These are phyloP conservation scores for Sporothrix variecibatus DNA, from an alignment of 2,329 filamentous ascomycete species.

Conservation along the genomic window DNA sequence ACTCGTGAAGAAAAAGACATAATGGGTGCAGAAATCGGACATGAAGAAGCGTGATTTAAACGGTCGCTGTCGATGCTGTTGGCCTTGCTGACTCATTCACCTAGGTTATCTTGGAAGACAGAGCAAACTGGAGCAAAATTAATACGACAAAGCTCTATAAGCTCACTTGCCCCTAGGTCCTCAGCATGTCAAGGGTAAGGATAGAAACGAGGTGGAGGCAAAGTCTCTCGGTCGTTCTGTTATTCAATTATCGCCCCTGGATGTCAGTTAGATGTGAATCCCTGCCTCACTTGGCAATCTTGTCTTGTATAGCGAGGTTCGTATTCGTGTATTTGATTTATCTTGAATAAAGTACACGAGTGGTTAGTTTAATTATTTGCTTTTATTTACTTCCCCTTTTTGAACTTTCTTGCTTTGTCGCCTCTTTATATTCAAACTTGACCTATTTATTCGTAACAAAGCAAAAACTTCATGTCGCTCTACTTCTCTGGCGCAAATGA, in stretches of 20 bases:
- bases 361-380: background rate
- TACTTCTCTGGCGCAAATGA: background rate
- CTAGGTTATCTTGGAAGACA: background rate
- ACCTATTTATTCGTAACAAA: background rate
- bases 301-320: background rate
- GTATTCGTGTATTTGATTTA: background rate
- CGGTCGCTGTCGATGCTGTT: background rate
- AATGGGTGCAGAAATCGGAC: background rate
- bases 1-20: background rate
- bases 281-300: background rate
- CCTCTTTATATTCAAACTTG: background rate
- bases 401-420: background rate
- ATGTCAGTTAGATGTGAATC: background rate
- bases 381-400: background rate
- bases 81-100: background rate
- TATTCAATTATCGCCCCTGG: background rate
- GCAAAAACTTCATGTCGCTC: background rate
- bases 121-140: background rate
- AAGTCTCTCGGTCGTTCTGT: background rate
- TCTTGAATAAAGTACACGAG: background rate
- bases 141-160: too few species aligned
- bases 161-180: background rate
- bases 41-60: background rate
- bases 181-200: background rate
- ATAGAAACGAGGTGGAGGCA: background rate